Conservation (phyloP, 805 yeast genomes). For the Metschnikowia gelsemii region DNA sequence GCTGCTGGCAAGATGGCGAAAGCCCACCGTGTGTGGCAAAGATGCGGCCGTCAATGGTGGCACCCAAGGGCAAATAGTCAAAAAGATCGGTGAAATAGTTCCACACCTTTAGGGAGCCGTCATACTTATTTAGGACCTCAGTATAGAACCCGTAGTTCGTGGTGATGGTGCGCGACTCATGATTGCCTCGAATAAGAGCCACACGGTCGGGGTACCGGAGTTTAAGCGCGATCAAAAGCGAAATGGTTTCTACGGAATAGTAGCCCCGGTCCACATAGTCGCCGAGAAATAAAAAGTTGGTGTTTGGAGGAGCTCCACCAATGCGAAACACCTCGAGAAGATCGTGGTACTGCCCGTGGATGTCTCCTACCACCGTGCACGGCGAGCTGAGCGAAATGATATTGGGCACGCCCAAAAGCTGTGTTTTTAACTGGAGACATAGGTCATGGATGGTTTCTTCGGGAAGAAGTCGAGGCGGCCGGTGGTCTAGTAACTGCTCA, state of each 20-base stretch:
- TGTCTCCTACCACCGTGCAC: conserved; percentile 94
- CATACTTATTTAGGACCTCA: conserved; percentile 89
- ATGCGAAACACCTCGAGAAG: conserved; percentile 87
- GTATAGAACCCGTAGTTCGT: conserved; percentile 96
- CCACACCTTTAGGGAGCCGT: conserved; percentile 75
- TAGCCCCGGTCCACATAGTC: conserved; percentile 97
- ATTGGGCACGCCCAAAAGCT: conserved; percentile 76
- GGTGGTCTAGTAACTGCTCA: conserved; percentile 40
- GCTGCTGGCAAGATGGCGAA: conserved; percentile 90
- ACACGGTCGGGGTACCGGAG: conserved; percentile 84
- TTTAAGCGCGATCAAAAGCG: conserved; percentile 76
- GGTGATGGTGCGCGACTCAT: conserved; percentile 94
- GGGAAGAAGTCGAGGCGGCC: conserved; percentile 45
- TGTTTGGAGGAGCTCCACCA: conserved; percentile 91
- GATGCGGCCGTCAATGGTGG: conserved; percentile 79
- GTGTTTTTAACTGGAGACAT: conserved; percentile 65
- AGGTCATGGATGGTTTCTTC: conserved; percentile 40
- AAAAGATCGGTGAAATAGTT: conserved; percentile 84
- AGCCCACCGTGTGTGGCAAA: conserved; percentile 98
- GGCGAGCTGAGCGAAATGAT: conserved; percentile 84
- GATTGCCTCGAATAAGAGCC: conserved; percentile 86
- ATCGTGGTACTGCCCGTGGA: conserved; percentile 97
- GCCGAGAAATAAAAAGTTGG: conserved; percentile 89
- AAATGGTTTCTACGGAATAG: conserved; percentile 90
- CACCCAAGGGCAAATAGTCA: conserved; percentile 68